Conservation (phyloP, 257 asterid genomes). For the Ligustrum vulgare region DNA sequence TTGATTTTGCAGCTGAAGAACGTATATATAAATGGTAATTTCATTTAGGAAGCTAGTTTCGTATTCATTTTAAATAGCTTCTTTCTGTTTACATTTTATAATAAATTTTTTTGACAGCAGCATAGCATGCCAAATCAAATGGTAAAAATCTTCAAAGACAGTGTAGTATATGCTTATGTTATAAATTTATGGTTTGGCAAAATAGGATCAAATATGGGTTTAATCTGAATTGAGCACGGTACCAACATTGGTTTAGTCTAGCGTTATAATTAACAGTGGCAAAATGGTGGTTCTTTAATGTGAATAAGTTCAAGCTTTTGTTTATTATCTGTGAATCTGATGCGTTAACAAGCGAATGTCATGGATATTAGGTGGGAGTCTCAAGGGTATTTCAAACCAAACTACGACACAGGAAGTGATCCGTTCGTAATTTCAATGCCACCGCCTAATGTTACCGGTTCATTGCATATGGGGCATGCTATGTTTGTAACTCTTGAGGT, state of each 20-base stretch:
- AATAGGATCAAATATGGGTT: background rate
- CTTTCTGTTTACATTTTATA: background rate
- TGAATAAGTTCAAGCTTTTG: background rate
- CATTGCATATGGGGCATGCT: conserved; percentile 99
- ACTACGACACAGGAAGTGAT: conserved; percentile 57
- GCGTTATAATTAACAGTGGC: background rate
- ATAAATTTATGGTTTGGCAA: conserved; percentile 8
- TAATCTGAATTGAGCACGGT: background rate
- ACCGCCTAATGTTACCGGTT: conserved; percentile 98
- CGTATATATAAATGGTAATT: conserved; percentile 76
- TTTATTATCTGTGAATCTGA: conserved; percentile 2
- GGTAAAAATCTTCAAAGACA: background rate
- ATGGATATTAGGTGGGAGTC: conserved; percentile 91
- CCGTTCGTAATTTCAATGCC: conserved; percentile 95
- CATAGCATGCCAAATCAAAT: background rate
- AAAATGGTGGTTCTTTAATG: background rate
- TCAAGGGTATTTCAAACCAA: conserved; percentile 95
- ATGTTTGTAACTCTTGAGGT: conserved; percentile 99
- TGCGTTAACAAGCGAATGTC: conserved; percentile 14
- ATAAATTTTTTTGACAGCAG: background rate
- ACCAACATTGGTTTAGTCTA: background rate
- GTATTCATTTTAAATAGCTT: conserved; percentile 4
- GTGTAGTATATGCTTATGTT: background rate
- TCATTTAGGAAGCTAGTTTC: background rate
- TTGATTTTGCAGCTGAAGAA: conserved; percentile 85